Percentiles rank a stretch among this genome's conserved stretches.
These are phyloP conservation scores for Eucalyptus sp. DNA, from an alignment of 345 rosid species.

Conservation along the genomic window DNA sequence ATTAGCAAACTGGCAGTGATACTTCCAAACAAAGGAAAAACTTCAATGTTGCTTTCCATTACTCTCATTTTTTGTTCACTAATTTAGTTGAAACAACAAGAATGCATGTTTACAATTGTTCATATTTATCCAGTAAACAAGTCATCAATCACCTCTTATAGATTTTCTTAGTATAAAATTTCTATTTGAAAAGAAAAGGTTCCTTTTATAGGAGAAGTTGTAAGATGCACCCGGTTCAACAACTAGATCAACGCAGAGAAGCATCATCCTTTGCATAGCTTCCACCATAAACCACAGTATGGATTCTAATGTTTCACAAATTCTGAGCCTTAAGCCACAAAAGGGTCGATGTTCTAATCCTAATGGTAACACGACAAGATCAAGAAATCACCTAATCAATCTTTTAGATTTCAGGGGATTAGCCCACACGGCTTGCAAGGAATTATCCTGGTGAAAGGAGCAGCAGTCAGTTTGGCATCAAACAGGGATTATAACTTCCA, in stretches of 20 bases:
- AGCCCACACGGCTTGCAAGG: slow-evolving; percentile 70
- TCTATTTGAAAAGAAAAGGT: neutral
- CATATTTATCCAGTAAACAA: neutral
- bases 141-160: neutral
- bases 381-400: slow-evolving; percentile 34
- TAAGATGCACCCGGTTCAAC: neutral
- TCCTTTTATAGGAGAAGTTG: neutral
- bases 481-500: neutral
- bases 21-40: neutral
- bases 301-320: neutral
- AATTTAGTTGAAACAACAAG: neutral
- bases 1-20: neutral
- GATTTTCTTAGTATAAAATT: neutral
- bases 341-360: neutral
- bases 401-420: slow-evolving; percentile 12
- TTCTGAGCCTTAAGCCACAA: neutral
- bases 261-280: neutral
- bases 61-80: neutral
- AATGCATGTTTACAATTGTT: neutral
- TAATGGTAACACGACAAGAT: neutral
- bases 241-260: neutral
- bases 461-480: neutral
- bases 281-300: neutral
- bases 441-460: slow-evolving; percentile 46
- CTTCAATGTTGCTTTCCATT: neutral